phyloP scores from a whole-genome alignment of 1,284 basidiomycete genomes.

The Boletus semigastroideus region DNA sequence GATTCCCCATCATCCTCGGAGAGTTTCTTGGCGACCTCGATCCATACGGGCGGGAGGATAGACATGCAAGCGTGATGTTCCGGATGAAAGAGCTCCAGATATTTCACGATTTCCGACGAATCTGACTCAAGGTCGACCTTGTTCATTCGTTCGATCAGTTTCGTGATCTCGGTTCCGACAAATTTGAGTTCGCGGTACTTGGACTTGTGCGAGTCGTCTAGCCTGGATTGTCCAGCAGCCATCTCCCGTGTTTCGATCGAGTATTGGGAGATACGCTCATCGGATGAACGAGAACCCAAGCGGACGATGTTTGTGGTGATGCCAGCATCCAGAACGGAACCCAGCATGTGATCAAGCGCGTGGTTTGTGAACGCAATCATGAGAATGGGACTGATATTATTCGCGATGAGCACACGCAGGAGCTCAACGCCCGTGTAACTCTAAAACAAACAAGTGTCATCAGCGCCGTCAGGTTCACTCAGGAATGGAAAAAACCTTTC shows the following conservation, averaged over 20 bases:
- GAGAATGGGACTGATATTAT: slow-evolving; percentile 52
- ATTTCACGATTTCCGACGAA: slow-evolving; percentile 37
- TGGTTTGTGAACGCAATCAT: slow-evolving; percentile 78
- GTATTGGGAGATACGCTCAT: slow-evolving; percentile 56
- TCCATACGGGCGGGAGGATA: slow-evolving; percentile 44
- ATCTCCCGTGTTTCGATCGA: slow-evolving; percentile 58
- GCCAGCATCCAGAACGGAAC: slow-evolving; percentile 55
- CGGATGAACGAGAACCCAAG: slow-evolving; percentile 58
- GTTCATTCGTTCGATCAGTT: slow-evolving; percentile 45
- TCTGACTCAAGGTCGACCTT: slow-evolving; percentile 38
- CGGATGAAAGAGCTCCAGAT: slow-evolving; percentile 42
- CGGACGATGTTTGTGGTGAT: slow-evolving; percentile 66
- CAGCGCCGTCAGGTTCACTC: not conserved
- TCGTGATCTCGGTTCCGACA: slow-evolving; percentile 44
- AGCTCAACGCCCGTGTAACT: slow-evolving; percentile 66
- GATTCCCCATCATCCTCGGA: slow-evolving; percentile 22
- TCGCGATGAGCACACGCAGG: slow-evolving; percentile 53
- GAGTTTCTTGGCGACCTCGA: slow-evolving; percentile 27
- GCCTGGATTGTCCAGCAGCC: slow-evolving; percentile 41
- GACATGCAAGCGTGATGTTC: slow-evolving; percentile 42
- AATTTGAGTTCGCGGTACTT: slow-evolving; percentile 44
- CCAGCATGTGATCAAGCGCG: slow-evolving; percentile 69
- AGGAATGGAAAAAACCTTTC: slow-evolving; percentile 49
- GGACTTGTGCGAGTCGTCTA: slow-evolving; percentile 34
- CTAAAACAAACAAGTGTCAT: slow-evolving; percentile 30